Evolutionary conservation across 257 asterid species (phyloP), one percentile per base, ranked within the genome.

Genomic region (Solanum medicagineum): DNA sequence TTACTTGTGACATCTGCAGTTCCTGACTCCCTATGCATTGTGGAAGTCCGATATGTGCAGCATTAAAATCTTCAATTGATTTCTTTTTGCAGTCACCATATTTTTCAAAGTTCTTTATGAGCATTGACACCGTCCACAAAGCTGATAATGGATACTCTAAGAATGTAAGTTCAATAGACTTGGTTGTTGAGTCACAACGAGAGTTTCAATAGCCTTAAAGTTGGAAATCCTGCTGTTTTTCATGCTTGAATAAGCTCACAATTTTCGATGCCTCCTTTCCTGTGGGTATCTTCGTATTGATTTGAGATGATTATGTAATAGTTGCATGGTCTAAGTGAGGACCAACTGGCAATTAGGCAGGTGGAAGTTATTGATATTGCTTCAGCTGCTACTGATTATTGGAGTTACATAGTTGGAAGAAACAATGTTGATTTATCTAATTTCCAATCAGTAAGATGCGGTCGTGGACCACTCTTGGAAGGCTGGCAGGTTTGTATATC

Each of bases 401-500:
- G 98, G 99, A 93, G 98, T 88, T 95, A 93, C 87, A 85, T 94
- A 32, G 81, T 94, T 75, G 98, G 98, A 47, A 89, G 90, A 60
- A 91, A 88, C 90, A 65, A 82, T 85, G 85, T 88, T 45, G 95
- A 94, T 87, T 86, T 94, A 19, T 89, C 97, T 69, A 94, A 84
- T 86, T 94, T 96, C 89, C 92, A 88, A 84, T 94, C 98, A 22
- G 85, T 90, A 69, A 90, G 86, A 84, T 93, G 97, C n/a, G 91
- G 93, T 4, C 95, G 98, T 20, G 98, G 98, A n/a, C 98, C 98
- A 13, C 94, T 96, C 80, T 83, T 87, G 87, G 92, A 92, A 54
- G 94, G 94, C 84, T 96, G 99, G 98, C 93, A 94, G 99, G 99
- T 95, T 81, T 14, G 91, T 90, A 70, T n/a, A 26, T 86, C 73